Conservation (phyloP, 805 yeast genomes). For the Candida nemodendra region DNA sequence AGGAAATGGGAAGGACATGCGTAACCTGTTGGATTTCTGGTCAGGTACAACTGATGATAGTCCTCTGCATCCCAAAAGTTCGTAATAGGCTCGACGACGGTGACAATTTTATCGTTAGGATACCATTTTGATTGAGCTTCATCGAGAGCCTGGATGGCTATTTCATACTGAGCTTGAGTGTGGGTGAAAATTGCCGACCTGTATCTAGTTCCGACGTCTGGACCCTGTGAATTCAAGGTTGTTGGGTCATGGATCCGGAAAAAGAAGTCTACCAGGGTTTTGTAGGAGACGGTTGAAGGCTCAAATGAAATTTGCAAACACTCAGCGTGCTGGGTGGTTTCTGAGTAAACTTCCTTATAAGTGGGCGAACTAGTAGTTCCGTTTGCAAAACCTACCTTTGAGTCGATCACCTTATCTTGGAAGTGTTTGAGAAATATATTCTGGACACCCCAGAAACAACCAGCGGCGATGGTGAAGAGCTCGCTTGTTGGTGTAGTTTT, state of each 20-base stretch:
- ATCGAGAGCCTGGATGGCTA: slow-evolving; percentile 42
- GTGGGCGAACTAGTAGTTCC: slow-evolving; percentile 57
- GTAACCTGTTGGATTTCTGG: slow-evolving; percentile 80
- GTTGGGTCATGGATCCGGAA: slow-evolving; percentile 96
- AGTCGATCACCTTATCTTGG: slow-evolving; percentile 63
- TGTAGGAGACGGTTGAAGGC: slow-evolving; percentile 58
- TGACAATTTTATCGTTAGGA: slow-evolving; percentile 64
- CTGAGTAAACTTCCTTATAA: slow-evolving; percentile 73
- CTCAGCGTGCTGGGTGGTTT: slow-evolving; percentile 79
- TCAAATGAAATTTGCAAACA: slow-evolving; percentile 80
- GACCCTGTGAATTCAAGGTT: slow-evolving; percentile 77
- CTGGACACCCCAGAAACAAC: slow-evolving; percentile 90
- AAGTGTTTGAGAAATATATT: slow-evolving; percentile 74
- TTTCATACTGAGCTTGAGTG: slow-evolving; percentile 44
- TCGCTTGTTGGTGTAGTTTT: slow-evolving; percentile 40
- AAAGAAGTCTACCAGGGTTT: slow-evolving; percentile 74
- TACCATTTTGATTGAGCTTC: slow-evolving; percentile 73
- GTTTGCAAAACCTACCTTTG: slow-evolving; percentile 88
- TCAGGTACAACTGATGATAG: slow-evolving; percentile 83
- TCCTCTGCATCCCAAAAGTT: slow-evolving; percentile 93
- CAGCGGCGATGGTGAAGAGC: slow-evolving; percentile 56
- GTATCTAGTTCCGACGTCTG: slow-evolving; percentile 87
- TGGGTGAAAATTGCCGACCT: slow-evolving; percentile 78
- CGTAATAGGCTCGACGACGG: slow-evolving; percentile 64
- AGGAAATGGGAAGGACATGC: slow-evolving; percentile 87